phyloP scores from a whole-genome alignment of 306 rosid species.

The Cucumis hystrix region DNA sequence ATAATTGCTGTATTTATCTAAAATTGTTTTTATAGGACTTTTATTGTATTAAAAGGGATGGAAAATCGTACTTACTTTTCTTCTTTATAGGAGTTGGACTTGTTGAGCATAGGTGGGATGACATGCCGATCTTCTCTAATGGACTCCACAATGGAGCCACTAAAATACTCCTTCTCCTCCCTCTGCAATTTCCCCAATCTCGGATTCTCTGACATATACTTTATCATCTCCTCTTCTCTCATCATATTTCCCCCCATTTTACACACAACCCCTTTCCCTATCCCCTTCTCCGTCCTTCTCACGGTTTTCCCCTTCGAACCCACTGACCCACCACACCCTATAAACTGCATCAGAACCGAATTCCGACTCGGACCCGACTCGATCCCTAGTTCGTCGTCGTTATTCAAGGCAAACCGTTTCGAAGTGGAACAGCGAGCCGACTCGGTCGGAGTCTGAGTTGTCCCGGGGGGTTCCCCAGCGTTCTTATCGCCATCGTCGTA shows the following conservation, averaged over 20 bases:
- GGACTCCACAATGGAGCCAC: constrained; percentile 70
- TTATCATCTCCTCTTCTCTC: constrained; percentile 37
- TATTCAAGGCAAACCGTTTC: constrained; percentile 12
- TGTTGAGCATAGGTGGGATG: constrained; percentile 26
- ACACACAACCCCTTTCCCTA: constrained; percentile 20
- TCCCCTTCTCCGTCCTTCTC: constrained; percentile 10
- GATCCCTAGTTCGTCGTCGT: neutral
- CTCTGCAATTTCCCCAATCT: constrained; percentile 56
- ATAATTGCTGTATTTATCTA: too few relatives aligned
- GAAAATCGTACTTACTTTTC: constrained; percentile 29
- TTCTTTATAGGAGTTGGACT: constrained; percentile 62
- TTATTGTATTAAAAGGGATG: too few relatives aligned
- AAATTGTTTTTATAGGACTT: too few relatives aligned
- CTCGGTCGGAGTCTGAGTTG: neutral
- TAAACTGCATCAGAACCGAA: constrained; percentile 60
- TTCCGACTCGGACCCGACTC: constrained; percentile 25
- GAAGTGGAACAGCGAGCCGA: neutral
- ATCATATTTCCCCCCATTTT: constrained; percentile 14
- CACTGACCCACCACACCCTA: constrained; percentile 66
- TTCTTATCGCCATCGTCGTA: constrained; percentile 35
- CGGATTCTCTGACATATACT: constrained; percentile 63
- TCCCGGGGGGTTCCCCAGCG: constrained; percentile 27
- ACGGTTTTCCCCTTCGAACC: constrained; percentile 27
- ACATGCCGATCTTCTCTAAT: constrained; percentile 26
- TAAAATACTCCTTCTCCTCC: constrained; percentile 82